A percentile compares a stretch with the other conserved stretches of the same genome.
Evolutionary conservation across 768 basidiomycete genomes (phyloP).

Genomic region (Leccinum obscurum): DNA sequence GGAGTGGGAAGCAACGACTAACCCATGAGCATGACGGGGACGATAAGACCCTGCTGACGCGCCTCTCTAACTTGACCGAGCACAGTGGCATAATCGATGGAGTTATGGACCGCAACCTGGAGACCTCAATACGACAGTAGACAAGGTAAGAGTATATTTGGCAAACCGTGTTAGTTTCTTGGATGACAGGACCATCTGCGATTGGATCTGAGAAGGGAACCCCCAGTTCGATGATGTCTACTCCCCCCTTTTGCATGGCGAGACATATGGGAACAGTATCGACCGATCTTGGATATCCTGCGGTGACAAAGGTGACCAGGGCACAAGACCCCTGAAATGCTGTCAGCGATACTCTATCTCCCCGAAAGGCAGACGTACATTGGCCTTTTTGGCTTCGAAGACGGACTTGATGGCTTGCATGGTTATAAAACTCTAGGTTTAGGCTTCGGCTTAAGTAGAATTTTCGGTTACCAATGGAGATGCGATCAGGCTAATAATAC

Average conservation of each 20-base stretch:
- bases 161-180: slow-evolving; percentile 83
- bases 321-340: slow-evolving; percentile 44
- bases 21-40: slow-evolving; percentile 64
- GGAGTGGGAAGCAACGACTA: background rate
- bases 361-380: slow-evolving; percentile 7
- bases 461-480: background rate
- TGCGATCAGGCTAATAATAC: no score
- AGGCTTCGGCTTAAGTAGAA: background rate
- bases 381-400: slow-evolving; percentile 27
- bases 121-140: background rate
- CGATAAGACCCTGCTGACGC: slow-evolving; percentile 74
- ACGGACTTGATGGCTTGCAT: slow-evolving; percentile 32
- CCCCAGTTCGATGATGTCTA: slow-evolving; percentile 94
- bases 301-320: slow-evolving; percentile 89
- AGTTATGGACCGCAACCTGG: slow-evolving; percentile 85
- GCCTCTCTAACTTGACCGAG: slow-evolving; percentile 78
- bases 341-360: slow-evolving; percentile 6
- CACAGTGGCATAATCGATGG: slow-evolving; percentile 74
- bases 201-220: slow-evolving; percentile 83
- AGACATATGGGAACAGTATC: slow-evolving; percentile 88
- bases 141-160: background rate
- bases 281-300: slow-evolving; percentile 79
- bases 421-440: background rate
- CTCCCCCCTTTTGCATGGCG: slow-evolving; percentile 90
- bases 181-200: slow-evolving; percentile 93